Evolutionary conservation across 2,329 filamentous ascomycete species (phyloP), one percentile per base, ranked within the genome.

Genomic region (Fusarium dimerum): DNA sequence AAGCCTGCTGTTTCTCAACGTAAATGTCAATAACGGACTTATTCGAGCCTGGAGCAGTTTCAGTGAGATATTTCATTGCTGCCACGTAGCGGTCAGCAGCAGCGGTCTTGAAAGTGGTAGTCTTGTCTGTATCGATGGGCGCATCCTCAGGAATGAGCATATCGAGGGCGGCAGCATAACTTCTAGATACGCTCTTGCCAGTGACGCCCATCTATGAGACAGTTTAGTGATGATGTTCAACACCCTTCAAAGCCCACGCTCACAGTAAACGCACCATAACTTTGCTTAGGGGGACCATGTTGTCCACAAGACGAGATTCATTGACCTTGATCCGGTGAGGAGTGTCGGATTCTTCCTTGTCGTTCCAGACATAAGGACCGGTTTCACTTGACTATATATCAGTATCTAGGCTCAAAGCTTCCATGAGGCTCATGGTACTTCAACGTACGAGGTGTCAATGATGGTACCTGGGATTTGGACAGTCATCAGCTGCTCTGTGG

Each of bases 1-100:
- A 51, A 20, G 49, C 39, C 2, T 20, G 13, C 30, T 51, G 49
- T 17, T 51, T 51, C n/a, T 42, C n/a, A 11, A 51, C 49, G 29
- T 51, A 47, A 12, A 40, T 42, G 20, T 51, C 43, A 3, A 51
- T 18, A 11, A 32, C 41, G 6, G 44, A 41, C 16, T 43, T 47
- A 13, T 39, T 39, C 5, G 40, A 20, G 6, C 41, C 41, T 12
- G 29, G 29, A 15, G 41, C 17, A 3, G 47, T 49, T 6, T 40
- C 43, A 17, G 47, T 49, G 29, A 49, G 47, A 29, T 49, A 49
- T 16, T 13, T 20, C 47, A 49, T 49, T 6, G 47, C 20, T 26
- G 20, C 20, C 20, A 26, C 20, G 20, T 26, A 26, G 20, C 20
- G 20, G 20, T 26, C 20, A 7, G 20, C 20, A 26, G 20, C 20